Conservation (phyloP, 2,329 filamentous ascomycete species). For the Erysiphe pulchra region DNA sequence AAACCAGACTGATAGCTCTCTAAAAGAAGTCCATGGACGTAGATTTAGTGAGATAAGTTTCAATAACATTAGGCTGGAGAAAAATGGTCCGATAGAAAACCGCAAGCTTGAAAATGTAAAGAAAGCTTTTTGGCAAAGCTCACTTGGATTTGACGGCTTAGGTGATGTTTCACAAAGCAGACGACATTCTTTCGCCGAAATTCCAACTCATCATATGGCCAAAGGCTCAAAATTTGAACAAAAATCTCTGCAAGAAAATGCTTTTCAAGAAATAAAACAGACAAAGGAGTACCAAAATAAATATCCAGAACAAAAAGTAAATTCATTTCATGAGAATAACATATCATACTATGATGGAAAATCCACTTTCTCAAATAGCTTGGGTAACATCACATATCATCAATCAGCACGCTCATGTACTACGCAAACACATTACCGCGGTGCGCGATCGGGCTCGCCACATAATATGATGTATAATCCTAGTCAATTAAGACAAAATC, state of each 20-base stretch:
- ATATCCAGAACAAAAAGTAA: slow-evolving; percentile 10
- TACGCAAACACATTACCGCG: slow-evolving; percentile 7
- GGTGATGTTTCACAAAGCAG: slow-evolving; percentile 45
- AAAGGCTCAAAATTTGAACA: slow-evolving; percentile 24
- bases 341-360: slow-evolving; percentile 13
- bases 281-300: slow-evolving; percentile 10
- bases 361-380: slow-evolving; percentile 7
- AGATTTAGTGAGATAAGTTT: slow-evolving; percentile 15
- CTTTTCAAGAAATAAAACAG: slow-evolving; percentile 9
- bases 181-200: slow-evolving; percentile 54
- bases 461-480: slow-evolving; percentile 35
- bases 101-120: slow-evolving; percentile 38
- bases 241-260: slow-evolving; percentile 13
- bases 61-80: slow-evolving; percentile 11
- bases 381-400: slow-evolving; percentile 3
- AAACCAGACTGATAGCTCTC: slow-evolving; percentile 10
- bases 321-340: slow-evolving; percentile 14
- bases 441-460: slow-evolving; percentile 27
- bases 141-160: slow-evolving; percentile 35
- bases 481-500: slow-evolving; percentile 34
- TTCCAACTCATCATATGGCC: slow-evolving; percentile 36
- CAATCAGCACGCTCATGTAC: slow-evolving; percentile 9
- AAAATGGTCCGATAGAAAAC: slow-evolving; percentile 24
- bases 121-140: slow-evolving; percentile 46
- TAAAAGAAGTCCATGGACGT: slow-evolving; percentile 11